Percentiles rank a stretch among this genome's conserved stretches.
Evolutionary conservation across 2,329 filamentous ascomycete genomes (phyloP).

Genomic region (Alternaria sp.): DNA sequence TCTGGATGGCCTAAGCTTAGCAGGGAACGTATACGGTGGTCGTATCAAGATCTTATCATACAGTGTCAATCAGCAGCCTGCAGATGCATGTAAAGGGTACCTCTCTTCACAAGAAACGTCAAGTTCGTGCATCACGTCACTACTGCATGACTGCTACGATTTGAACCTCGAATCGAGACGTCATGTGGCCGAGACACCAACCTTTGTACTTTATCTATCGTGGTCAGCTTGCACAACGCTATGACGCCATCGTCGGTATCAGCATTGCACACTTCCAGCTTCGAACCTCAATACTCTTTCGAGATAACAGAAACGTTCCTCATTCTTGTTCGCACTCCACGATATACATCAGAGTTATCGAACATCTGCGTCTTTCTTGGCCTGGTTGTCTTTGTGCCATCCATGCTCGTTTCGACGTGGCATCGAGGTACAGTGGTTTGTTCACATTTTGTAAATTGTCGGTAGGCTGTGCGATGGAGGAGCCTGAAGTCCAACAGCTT

Average conservation of each 20-base stretch:
- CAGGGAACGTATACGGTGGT: too few species aligned
- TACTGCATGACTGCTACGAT: not conserved
- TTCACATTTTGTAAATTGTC: not conserved
- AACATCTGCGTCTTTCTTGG: not conserved
- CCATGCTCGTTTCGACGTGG: not conserved
- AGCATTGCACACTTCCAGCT: not conserved
- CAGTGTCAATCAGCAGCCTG: too few species aligned
- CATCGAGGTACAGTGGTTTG: not conserved
- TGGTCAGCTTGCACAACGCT: not conserved
- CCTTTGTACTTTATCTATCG: not conserved
- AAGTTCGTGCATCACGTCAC: not conserved
- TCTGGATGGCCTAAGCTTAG: too few species aligned
- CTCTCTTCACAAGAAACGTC: too few species aligned
- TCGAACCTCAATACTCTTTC: too few species aligned
- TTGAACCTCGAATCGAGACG: not conserved
- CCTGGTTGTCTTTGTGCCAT: not conserved
- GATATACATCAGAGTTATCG: not conserved
- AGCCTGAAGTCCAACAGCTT: not conserved
- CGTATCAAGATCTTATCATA: too few species aligned
- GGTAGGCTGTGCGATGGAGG: not conserved
- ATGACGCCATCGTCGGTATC: not conserved
- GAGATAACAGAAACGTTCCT: not conserved
- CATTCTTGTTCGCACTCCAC: not conserved
- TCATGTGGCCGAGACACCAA: not conserved
- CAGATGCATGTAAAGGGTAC: too few species aligned